phyloP scores from a whole-genome alignment of 495 filamentous ascomycete genomes.

The Aspergillus cavernicola region DNA sequence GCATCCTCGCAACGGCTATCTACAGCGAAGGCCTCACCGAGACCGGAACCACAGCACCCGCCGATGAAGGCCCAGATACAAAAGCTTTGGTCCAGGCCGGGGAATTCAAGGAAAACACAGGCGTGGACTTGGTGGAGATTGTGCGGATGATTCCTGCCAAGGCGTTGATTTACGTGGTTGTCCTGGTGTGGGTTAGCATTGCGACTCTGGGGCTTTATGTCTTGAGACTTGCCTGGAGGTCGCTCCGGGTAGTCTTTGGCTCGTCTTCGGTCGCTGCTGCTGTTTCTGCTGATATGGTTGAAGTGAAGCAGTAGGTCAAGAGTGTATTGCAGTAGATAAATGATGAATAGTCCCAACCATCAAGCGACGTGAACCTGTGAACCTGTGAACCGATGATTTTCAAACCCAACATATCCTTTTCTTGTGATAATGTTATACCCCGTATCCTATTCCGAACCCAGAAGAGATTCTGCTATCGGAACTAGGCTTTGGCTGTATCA shows the following conservation, averaged over 20 bases:
- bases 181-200: slow-evolving; percentile 15
- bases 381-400: too few relatives aligned
- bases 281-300: too few relatives aligned
- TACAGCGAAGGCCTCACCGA: slow-evolving; percentile 11
- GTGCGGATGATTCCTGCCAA: slow-evolving; percentile 13
- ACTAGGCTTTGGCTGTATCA: too few relatives aligned
- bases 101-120: slow-evolving; percentile 12
- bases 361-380: too few relatives aligned
- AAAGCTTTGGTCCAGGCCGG: slow-evolving; percentile 6
- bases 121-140: slow-evolving; percentile 9
- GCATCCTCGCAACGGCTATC: slow-evolving; percentile 6
- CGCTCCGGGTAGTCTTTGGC: background rate
- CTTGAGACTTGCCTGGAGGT: slow-evolving; percentile 14
- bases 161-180: slow-evolving; percentile 10
- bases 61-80: background rate
- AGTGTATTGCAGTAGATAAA: too few relatives aligned
- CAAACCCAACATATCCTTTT: too few relatives aligned
- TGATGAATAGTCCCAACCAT: too few relatives aligned
- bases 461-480: too few relatives aligned
- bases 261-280: too few relatives aligned
- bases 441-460: too few relatives aligned
- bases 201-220: slow-evolving; percentile 16
- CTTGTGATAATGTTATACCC: too few relatives aligned
- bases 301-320: too few relatives aligned
- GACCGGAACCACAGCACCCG: background rate